Conservation (phyloP, 1,284 basidiomycete genomes). For the Ganoderma resinaceum region DNA sequence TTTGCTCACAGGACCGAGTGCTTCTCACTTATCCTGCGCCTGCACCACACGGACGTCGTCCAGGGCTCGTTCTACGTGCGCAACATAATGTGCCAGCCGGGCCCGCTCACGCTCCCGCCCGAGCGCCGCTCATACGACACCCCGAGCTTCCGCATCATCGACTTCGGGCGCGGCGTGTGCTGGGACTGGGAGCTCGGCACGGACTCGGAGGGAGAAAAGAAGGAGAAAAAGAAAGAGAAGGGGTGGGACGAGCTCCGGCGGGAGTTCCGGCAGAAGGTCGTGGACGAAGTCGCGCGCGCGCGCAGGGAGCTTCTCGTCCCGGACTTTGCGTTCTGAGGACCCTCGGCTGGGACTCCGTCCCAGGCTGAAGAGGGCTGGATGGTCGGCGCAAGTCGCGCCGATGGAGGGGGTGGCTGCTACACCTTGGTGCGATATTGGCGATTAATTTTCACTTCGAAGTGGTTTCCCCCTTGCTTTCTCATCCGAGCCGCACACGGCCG, state of each 20-base stretch:
- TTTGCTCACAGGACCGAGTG: constrained; percentile 44
- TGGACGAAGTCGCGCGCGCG: constrained; percentile 23
- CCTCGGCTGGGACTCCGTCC: too few species aligned
- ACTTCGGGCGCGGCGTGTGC: constrained; percentile 51
- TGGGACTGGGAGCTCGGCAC: constrained; percentile 9
- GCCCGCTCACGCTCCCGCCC: constrained; percentile 48
- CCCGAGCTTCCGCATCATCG: constrained; percentile 58
- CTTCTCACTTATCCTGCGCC: constrained; percentile 50
- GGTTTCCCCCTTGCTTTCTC: background rate
- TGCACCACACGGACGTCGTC: constrained; percentile 47
- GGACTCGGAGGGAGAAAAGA: background rate
- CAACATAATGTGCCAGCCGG: constrained; percentile 56
- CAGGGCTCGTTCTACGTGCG: constrained; percentile 53
- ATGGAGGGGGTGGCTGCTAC: background rate
- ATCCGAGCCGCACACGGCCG: background rate
- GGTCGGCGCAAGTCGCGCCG: background rate
- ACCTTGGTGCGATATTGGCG: background rate
- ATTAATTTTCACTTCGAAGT: background rate
- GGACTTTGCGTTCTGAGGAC: constrained; percentile 17
- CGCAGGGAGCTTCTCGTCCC: constrained; percentile 23
- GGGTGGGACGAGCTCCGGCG: constrained; percentile 19
- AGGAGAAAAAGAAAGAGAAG: background rate
- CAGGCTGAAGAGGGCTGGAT: too few species aligned
- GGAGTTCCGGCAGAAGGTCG: constrained; percentile 13
- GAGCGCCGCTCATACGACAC: constrained; percentile 29